Evolutionary conservation across 805 yeast species (phyloP).

Genomic region (Brettanomyces bruxellensis): DNA sequence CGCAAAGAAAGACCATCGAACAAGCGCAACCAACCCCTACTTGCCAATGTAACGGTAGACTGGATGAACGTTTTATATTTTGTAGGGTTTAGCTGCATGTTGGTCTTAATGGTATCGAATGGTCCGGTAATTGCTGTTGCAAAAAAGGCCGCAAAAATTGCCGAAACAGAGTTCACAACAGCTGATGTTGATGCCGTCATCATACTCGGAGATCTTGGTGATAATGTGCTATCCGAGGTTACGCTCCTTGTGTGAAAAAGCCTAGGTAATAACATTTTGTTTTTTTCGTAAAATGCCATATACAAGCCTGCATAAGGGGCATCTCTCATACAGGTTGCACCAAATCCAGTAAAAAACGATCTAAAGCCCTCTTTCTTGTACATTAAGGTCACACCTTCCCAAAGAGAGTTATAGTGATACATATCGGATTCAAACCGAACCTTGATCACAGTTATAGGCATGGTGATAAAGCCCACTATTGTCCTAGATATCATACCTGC

Average conservation of each 20-base stretch:
- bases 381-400: slow-evolving; percentile 51
- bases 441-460: slow-evolving; percentile 91
- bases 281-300: slow-evolving; percentile 73
- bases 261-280: slow-evolving; percentile 48
- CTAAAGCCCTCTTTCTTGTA: slow-evolving; percentile 39
- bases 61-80: slow-evolving; percentile 32
- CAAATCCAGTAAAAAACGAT: slow-evolving; percentile 82
- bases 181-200: slow-evolving; percentile 28
- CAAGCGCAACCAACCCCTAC: slow-evolving; percentile 44
- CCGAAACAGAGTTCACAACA: slow-evolving; percentile 63
- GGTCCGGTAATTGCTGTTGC: slow-evolving; percentile 91
- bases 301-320: slow-evolving; percentile 96
- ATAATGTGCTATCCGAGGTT: not conserved
- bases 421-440: slow-evolving; percentile 81
- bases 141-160: slow-evolving; percentile 64
- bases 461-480: slow-evolving; percentile 73
- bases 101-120: slow-evolving; percentile 86
- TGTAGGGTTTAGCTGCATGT: slow-evolving; percentile 67
- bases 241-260: slow-evolving; percentile 16
- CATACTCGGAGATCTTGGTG: not conserved
- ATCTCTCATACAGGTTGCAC: slow-evolving; percentile 82
- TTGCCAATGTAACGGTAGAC: slow-evolving; percentile 30
- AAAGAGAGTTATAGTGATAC: slow-evolving; percentile 58
- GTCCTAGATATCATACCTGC: slow-evolving; percentile 79
- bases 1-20: slow-evolving; percentile 83